Conservation (phyloP, 805 yeast genomes). For the Brettanomyces bruxellensis region DNA sequence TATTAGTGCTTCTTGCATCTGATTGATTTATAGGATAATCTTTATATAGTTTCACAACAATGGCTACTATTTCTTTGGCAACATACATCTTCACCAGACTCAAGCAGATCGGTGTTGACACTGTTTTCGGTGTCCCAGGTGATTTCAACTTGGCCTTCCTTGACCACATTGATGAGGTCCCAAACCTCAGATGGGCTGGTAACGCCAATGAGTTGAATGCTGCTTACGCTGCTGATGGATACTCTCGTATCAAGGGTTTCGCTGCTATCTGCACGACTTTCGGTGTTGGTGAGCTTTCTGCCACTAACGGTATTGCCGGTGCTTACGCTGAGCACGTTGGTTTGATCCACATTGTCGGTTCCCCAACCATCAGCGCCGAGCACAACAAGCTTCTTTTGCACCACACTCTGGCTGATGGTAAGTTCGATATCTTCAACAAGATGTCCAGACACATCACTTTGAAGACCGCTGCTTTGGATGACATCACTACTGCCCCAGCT, state of each 20-base stretch:
- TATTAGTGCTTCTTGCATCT: neutral
- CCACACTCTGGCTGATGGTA: constrained; percentile 80
- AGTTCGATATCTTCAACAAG: constrained; percentile 67
- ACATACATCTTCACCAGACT: constrained; percentile 72
- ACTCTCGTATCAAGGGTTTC: constrained; percentile 71
- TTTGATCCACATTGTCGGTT: constrained; percentile 76
- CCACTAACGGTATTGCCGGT: constrained; percentile 82
- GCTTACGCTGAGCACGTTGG: constrained; percentile 88
- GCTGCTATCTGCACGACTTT: constrained; percentile 74
- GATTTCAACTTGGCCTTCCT: constrained; percentile 68
- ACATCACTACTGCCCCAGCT: constrained; percentile 55
- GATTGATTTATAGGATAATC: neutral
- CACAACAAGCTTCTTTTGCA: constrained; percentile 66
- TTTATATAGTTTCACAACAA: constrained; percentile 3
- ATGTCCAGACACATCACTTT: constrained; percentile 70
- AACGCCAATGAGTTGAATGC: constrained; percentile 87
- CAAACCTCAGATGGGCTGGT: constrained; percentile 81
- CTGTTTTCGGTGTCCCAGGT: constrained; percentile 77
- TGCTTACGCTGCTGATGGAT: constrained; percentile 84
- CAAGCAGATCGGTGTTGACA: constrained; percentile 58
- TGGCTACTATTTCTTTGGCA: constrained; percentile 50
- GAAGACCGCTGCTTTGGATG: constrained; percentile 56
- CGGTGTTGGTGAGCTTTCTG: constrained; percentile 85
- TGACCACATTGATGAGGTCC: constrained; percentile 67
- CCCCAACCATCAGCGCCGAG: constrained; percentile 69